Evolutionary conservation across 139 green algal species (phyloP).

Genomic region (Axilococcus clingmanii): DNA sequence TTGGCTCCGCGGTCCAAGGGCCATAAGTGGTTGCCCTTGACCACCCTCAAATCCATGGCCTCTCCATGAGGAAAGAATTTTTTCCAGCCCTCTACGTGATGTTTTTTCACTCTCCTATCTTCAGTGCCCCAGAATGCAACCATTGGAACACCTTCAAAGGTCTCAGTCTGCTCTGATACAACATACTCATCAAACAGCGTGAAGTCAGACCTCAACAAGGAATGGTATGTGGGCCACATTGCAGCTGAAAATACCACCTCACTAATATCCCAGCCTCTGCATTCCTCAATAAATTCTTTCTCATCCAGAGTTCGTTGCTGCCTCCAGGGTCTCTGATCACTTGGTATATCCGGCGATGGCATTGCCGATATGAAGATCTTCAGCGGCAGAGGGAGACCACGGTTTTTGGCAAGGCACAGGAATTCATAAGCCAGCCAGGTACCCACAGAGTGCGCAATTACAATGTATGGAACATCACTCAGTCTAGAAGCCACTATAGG

Average conservation of each 20-base stretch:
- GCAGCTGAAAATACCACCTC: constrained; percentile 53
- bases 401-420: constrained; percentile 20
- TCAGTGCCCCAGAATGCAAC: constrained; percentile 39
- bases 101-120: constrained; percentile 38
- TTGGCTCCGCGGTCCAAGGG: constrained; percentile 52
- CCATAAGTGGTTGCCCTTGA: constrained; percentile 67
- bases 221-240: constrained; percentile 56
- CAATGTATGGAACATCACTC: constrained; percentile 32
- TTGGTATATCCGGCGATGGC: constrained; percentile 55
- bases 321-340: constrained; percentile 55
- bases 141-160: constrained; percentile 38
- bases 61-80: neutral
- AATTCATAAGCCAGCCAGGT: constrained; percentile 75
- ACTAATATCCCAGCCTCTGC: constrained; percentile 67
- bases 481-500: constrained; percentile 41
- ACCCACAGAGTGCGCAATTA: constrained; percentile 64
- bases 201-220: constrained; percentile 70
- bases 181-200: constrained; percentile 69
- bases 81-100: constrained; percentile 38
- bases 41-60: constrained; percentile 27
- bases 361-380: constrained; percentile 70
- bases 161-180: constrained; percentile 9
- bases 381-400: constrained; percentile 46
- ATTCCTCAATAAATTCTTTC: constrained; percentile 69
- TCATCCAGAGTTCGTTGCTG: constrained; percentile 48